Base-by-base conservation (phyloP, 805 yeast genomes). In the Candida sanyiensis region DNA sequence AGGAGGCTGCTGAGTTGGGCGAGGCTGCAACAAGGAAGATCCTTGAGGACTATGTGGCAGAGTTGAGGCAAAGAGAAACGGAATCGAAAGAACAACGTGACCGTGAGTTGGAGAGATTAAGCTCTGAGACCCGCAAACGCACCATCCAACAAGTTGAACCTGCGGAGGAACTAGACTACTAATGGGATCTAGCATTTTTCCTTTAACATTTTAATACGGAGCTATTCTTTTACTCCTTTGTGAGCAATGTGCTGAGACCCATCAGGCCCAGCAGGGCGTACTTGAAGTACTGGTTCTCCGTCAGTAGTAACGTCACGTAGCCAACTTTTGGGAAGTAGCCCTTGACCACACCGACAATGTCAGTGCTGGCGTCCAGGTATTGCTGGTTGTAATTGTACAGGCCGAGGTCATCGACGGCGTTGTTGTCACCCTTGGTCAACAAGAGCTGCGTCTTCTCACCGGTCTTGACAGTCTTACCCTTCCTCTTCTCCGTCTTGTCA, bases 401-500 rank as follows among this genome's bases (percentile, higher is more conserved):
- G 12, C 86, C 81, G 48, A 93, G 70, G 61, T 93, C 98, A 61
- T 93, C 95, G 37, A 83, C 80, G 4, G 89, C 85, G 58, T 93
- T 93, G 59, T 93, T 93, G 61, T 93, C 98, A 60, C 98, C 98
- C 61, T 93, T 93, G 1, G 98, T 93, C 44, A 93, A 70, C 35
- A 93, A 61, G 35, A 80, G 66, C 61, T 89, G 96, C 56, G 77
- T 64, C 19, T 53, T 48, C 8, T 22, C 37, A 7, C 24, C 37
- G 83, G 58, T 93, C 59, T 93, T 93, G 60, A 90, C 97, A 58
- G 97, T 97, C 61, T 90, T 93, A 1, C 97, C 90, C 43, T 93
- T 70, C 36, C 90, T 61, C 37, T 80, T 67, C 62, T 89, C 96
- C 56, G 79, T 63, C 21, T 55, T 49, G 28, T 54, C 45, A 41